Conservation (phyloP, 176 grass and related monocot species). For the Triticum turgidum region DNA sequence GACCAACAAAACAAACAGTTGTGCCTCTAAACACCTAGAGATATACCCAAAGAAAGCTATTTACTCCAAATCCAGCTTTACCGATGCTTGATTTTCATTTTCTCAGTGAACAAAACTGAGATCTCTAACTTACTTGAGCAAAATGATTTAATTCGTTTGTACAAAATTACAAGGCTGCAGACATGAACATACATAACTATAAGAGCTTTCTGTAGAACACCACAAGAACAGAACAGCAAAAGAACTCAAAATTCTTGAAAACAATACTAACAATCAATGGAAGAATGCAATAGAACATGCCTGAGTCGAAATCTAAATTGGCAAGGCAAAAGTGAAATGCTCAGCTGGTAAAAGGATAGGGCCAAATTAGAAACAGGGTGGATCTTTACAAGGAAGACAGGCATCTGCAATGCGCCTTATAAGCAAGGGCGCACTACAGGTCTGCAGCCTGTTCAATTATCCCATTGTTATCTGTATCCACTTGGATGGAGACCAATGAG, state of each 20-base stretch:
- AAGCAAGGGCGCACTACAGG: neutral
- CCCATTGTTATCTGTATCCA: neutral
- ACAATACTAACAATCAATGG: neutral
- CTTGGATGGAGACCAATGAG: neutral
- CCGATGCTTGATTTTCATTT: neutral
- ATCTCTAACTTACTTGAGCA: neutral
- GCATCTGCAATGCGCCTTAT: constrained; percentile 8
- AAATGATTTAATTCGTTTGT: neutral
- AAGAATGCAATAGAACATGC: constrained; percentile 20
- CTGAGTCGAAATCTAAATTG: neutral
- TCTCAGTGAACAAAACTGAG: neutral
- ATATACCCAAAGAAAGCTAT: neutral
- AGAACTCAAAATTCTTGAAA: neutral
- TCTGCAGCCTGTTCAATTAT: neutral
- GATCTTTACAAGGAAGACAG: neutral
- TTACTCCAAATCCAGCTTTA: neutral
- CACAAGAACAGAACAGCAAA: neutral
- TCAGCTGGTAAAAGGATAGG: constrained; percentile 8
- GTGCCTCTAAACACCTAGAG: neutral
- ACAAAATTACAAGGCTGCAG: neutral
- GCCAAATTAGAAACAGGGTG: constrained; percentile 14
- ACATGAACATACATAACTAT: neutral
- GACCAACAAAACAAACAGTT: neutral
- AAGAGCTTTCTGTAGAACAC: neutral
- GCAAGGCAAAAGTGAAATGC: constrained; percentile 1